Conservation (phyloP, 805 yeast species). For the Wickerhamiella alocasiicola region DNA sequence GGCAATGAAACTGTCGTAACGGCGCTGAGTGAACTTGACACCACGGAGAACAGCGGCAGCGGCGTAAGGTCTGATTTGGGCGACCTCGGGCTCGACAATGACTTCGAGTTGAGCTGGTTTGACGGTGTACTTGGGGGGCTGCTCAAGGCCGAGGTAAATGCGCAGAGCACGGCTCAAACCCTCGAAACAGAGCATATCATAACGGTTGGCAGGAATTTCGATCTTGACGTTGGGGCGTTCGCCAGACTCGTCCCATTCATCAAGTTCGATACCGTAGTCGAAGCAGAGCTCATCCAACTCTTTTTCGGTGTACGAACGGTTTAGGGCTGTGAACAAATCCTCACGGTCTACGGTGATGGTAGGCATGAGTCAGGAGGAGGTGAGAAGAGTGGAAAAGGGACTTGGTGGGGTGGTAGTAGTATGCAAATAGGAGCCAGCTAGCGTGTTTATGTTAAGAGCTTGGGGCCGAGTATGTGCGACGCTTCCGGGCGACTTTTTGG, state of each 20-base stretch:
- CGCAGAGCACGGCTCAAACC: slow-evolving; percentile 94
- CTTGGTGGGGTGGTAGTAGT: too few species aligned
- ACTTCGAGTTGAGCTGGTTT: slow-evolving; percentile 52
- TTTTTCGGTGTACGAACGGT: slow-evolving; percentile 48
- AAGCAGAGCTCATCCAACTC: slow-evolving; percentile 96
- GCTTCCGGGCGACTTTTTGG: too few species aligned
- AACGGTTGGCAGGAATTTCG: slow-evolving; percentile 96
- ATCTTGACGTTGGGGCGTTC: slow-evolving; percentile 95
- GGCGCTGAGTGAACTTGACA: slow-evolving; percentile 65
- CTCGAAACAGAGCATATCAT: slow-evolving; percentile 94
- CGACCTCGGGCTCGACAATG: slow-evolving; percentile 64
- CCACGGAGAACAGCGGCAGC: slow-evolving; percentile 89
- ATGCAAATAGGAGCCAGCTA: too few species aligned
- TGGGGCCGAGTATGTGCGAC: too few species aligned
- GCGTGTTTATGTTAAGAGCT: too few species aligned
- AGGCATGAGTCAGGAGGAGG: slow-evolving; percentile 71
- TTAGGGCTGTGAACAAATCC: slow-evolving; percentile 76
- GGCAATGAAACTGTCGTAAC: slow-evolving; percentile 88
- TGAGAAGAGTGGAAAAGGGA: too few species aligned
- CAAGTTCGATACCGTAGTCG: slow-evolving; percentile 94
- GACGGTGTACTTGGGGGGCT: slow-evolving; percentile 55
- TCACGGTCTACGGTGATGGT: slow-evolving; percentile 91
- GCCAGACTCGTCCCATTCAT: slow-evolving; percentile 85
- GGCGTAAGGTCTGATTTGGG: slow-evolving; percentile 75
- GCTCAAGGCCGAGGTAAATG: slow-evolving; percentile 62